Evolutionary conservation across 2,329 filamentous ascomycete species (phyloP).

Genomic region (Apiospora marii): DNA sequence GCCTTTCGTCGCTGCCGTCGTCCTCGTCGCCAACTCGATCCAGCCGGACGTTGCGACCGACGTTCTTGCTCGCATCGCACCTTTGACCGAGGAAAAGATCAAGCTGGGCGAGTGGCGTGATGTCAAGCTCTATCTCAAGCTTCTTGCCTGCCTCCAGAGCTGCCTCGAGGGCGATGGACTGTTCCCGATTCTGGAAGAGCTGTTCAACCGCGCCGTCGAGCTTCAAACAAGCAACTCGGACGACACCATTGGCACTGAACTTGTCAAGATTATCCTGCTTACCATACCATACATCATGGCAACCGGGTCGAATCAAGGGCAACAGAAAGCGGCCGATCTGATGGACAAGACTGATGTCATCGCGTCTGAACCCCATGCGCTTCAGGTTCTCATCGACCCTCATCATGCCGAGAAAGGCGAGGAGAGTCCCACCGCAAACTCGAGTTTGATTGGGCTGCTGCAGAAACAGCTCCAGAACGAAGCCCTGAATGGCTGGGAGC

Average conservation of each 20-base stretch:
- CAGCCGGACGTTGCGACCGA: slow-evolving; percentile 78
- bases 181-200: slow-evolving; percentile 83
- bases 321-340: slow-evolving; percentile 77
- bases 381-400: slow-evolving; percentile 87
- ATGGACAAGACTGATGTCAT: slow-evolving; percentile 97
- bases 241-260: slow-evolving; percentile 82
- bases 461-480: slow-evolving; percentile 88
- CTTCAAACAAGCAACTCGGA: slow-evolving; percentile 92
- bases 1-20: slow-evolving; percentile 88
- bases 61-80: slow-evolving; percentile 69
- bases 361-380: slow-evolving; percentile 83
- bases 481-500: slow-evolving; percentile 75
- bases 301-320: slow-evolving; percentile 72
- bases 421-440: slow-evolving; percentile 67
- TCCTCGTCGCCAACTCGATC: slow-evolving; percentile 80
- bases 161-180: slow-evolving; percentile 85
- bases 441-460: slow-evolving; percentile 79
- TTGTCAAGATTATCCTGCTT: slow-evolving; percentile 95
- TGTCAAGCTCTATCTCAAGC: slow-evolving; percentile 89
- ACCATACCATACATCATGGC: slow-evolving; percentile 92
- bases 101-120: slow-evolving; percentile 83
- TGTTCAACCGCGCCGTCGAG: slow-evolving; percentile 92
- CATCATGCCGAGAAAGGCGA: slow-evolving; percentile 73
- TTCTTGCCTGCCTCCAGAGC: slow-evolving; percentile 85
- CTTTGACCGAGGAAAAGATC: slow-evolving; percentile 71